Evolutionary conservation across 257 asterid species (phyloP).

Genomic region (Solanum arcanum): DNA sequence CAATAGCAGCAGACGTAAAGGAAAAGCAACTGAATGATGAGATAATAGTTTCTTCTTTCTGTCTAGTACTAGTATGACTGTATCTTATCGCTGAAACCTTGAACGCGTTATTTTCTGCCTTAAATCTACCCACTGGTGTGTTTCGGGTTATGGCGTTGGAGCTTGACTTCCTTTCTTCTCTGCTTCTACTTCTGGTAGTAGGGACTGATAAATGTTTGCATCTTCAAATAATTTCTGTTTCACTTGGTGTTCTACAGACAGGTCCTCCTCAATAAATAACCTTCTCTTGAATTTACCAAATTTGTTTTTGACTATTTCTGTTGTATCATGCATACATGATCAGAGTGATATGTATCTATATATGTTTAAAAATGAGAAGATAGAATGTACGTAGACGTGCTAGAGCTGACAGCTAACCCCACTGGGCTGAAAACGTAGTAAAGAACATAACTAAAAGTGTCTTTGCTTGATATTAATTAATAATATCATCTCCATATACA

Average conservation of each 20-base stretch:
- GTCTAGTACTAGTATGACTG: not conserved
- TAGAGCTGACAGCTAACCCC: no score
- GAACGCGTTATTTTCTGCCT: not conserved
- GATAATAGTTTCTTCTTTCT: not conserved
- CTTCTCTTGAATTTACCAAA: not conserved
- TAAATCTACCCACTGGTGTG: not conserved
- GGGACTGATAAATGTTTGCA: not conserved
- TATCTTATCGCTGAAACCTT: not conserved
- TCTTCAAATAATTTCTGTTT: not conserved
- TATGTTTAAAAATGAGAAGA: not conserved
- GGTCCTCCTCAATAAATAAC: not conserved
- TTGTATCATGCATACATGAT: not conserved
- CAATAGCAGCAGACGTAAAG: slow-evolving; percentile 74
- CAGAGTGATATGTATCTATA: not conserved
- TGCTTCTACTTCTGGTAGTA: not conserved
- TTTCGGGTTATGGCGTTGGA: not conserved
- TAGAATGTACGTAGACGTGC: no score
- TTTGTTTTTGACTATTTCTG: not conserved
- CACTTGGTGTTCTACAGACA: not conserved
- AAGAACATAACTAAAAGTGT: no score
- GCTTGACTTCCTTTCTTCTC: not conserved
- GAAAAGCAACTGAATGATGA: slow-evolving; percentile 81
- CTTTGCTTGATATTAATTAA: no score
- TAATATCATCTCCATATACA: not conserved
- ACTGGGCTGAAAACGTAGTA: not conserved